These are phyloP conservation scores for Mycena galopus DNA, from an alignment of 768 basidiomycete species.

Conservation along the genomic window DNA sequence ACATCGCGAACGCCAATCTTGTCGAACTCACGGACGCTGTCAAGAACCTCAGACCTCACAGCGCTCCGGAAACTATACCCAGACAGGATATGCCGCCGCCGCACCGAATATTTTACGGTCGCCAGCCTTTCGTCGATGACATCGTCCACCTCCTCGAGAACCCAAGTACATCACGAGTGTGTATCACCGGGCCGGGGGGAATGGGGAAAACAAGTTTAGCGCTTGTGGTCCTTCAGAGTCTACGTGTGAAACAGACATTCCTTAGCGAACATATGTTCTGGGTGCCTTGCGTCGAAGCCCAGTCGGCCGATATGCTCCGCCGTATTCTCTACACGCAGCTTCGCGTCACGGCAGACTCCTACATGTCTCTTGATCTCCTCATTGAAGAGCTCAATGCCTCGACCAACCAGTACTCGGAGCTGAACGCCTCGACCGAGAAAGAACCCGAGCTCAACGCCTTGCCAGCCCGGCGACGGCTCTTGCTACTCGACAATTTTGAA, in stretches of 20 bases:
- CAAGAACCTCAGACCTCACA: not conserved
- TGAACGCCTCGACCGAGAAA: too few species aligned
- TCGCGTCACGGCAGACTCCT: slow-evolving; percentile 38
- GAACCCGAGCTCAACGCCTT: slow-evolving; percentile 39
- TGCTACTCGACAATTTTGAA: slow-evolving; percentile 59
- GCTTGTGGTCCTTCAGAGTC: slow-evolving; percentile 46
- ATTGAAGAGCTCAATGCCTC: too few species aligned
- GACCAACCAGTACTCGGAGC: too few species aligned
- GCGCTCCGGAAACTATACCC: not conserved
- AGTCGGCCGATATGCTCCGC: slow-evolving; percentile 41
- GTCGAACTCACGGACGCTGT: slow-evolving; percentile 42
- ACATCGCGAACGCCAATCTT: too few species aligned
- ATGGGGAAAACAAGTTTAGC: slow-evolving; percentile 57
- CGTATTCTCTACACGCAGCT: slow-evolving; percentile 41
- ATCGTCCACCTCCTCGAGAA: slow-evolving; percentile 18
- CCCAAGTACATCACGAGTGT: slow-evolving; percentile 13
- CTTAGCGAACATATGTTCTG: slow-evolving; percentile 42
- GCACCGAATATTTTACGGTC: not conserved
- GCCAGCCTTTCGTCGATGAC: not conserved
- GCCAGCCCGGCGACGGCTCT: slow-evolving; percentile 42
- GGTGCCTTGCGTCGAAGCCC: slow-evolving; percentile 51
- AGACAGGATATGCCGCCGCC: not conserved
- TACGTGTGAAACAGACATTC: slow-evolving; percentile 41
- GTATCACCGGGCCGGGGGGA: slow-evolving; percentile 43
- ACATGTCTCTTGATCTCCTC: slow-evolving; percentile 29